These are phyloP conservation scores for Penicillium taxi DNA, from an alignment of 495 filamentous ascomycete genomes.

Conservation along the genomic window DNA sequence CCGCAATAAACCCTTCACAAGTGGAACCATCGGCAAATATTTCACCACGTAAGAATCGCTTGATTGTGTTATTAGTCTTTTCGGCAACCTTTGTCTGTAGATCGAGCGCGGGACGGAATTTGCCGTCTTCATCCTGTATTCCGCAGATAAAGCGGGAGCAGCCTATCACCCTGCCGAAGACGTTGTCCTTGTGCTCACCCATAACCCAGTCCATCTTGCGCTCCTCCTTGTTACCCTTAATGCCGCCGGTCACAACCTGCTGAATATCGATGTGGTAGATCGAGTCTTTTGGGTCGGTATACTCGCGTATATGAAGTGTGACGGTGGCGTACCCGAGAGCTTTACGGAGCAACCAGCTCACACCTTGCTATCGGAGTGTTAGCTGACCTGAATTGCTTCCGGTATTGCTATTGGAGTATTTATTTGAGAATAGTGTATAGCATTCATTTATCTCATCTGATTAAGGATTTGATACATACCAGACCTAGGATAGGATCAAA, in stretches of 20 bases:
- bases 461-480: conserved; percentile 30
- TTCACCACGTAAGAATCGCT: conserved; percentile 38
- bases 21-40: conserved; percentile 28
- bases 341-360: conserved; percentile 78
- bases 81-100: conserved; percentile 28
- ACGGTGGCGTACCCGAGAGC: conserved; percentile 63
- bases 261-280: conserved; percentile 71
- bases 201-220: conserved; percentile 62
- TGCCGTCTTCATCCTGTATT: conserved; percentile 25
- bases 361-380: conserved; percentile 53
- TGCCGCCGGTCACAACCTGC: conserved; percentile 67
- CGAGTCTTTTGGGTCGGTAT: conserved; percentile 37
- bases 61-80: conserved; percentile 38
- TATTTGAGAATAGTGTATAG: no score
- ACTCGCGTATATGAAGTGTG: conserved; percentile 62
- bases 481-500: conserved; percentile 64
- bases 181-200: conserved; percentile 66
- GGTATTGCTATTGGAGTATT: no score
- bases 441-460: no score
- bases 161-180: conserved; percentile 70
- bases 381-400: no score
- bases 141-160: conserved; percentile 47
- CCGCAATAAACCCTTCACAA: conserved; percentile 31
- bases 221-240: conserved; percentile 62
- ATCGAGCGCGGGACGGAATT: conserved; percentile 27